Evolutionary conservation across 2,329 filamentous ascomycete species (phyloP).

Genomic region (Claviceps africana): DNA sequence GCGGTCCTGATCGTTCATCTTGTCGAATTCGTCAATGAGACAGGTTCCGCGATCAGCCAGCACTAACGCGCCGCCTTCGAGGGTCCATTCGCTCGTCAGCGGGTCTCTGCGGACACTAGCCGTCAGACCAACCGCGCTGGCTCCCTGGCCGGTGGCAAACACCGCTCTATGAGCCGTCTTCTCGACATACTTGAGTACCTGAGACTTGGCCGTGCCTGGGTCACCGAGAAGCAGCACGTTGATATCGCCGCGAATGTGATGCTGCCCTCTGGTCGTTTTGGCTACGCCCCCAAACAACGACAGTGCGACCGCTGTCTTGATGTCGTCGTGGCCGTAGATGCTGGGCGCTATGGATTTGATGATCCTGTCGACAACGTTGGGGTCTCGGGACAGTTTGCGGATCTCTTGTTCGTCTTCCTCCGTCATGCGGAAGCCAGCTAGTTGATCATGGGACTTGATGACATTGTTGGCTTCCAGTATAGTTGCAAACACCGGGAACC

Average conservation of each 20-base stretch:
- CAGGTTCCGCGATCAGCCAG: conserved; percentile 90
- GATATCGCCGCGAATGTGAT: conserved; percentile 91
- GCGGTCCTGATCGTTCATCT: conserved; percentile 98
- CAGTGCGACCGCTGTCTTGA: conserved; percentile 91
- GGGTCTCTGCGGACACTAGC: conserved; percentile 92
- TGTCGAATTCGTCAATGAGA: conserved; percentile 97
- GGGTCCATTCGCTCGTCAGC: conserved; percentile 89
- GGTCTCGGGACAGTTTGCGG: conserved; percentile 73
- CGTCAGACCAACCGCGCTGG: conserved; percentile 92
- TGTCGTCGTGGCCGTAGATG: conserved; percentile 91
- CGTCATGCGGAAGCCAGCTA: conserved; percentile 88
- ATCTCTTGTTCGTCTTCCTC: conserved; percentile 92
- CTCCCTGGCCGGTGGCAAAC: conserved; percentile 94
- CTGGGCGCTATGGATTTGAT: conserved; percentile 88
- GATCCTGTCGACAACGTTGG: conserved; percentile 84
- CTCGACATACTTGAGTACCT: conserved; percentile 93
- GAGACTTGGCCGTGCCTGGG: conserved; percentile 94
- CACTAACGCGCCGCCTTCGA: conserved; percentile 90
- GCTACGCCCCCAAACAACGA: conserved; percentile 91
- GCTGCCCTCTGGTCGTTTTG: conserved; percentile 78
- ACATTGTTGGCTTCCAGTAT: conserved; percentile 96
- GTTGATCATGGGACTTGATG: conserved; percentile 91
- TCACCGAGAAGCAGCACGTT: conserved; percentile 94
- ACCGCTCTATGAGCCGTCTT: conserved; percentile 94
- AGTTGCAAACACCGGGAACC: conserved; percentile 95